Evolutionary conservation across 2,329 filamentous ascomycete genomes (phyloP), one percentile per base, ranked within the genome.

Genomic region (Fusarium sulawesiense): DNA sequence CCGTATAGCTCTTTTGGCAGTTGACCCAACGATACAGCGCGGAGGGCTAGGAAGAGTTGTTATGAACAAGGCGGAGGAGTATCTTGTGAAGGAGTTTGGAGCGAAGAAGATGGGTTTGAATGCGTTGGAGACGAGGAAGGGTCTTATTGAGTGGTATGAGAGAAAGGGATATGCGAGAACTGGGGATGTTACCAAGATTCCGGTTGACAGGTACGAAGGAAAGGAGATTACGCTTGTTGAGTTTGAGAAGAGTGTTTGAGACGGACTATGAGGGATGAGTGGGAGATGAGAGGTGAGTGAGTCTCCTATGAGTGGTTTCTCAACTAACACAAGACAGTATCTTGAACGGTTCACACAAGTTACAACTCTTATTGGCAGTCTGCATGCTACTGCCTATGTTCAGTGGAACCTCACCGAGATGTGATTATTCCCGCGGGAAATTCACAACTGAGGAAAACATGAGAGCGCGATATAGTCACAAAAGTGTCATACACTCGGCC

Each of bases 121-220:
- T 47, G 80, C 78, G 4, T 72, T 81, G n/a, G 75, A 71, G 29
- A 76, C 75, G 23, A 78, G 80, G 27, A 49, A 73, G 34, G 64
- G 73, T 18, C 73, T 82, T 18, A 77, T 81, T 25, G 59, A 64
- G 37, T 82, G 80, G 80, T 82, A 81, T 58, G 55, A 68, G 49
- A 73, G 77, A n/a, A 67, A 71, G 16, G 80, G 80, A 3, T 82
- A 78, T 42, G 61, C 40, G 7, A 73, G 68, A 66, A 81, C 78
- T 9, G 81, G 81, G 2, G 76, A 78, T 53, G 68, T 70, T 27
- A 59, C 68, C 9, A 76, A 76, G 5, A 80, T 83, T 51, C 78
- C 79, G 8, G 65, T 72, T 29, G 70, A 77, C 3, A 32, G 44
- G 10, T 56, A 70, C 27, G n/a, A 14, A 6, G 30, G 14, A 1